Evolutionary conservation across 2,329 filamentous ascomycete genomes (phyloP), one percentile per base, ranked within the genome.

Genomic region (Colletotrichum higginsianum): DNA sequence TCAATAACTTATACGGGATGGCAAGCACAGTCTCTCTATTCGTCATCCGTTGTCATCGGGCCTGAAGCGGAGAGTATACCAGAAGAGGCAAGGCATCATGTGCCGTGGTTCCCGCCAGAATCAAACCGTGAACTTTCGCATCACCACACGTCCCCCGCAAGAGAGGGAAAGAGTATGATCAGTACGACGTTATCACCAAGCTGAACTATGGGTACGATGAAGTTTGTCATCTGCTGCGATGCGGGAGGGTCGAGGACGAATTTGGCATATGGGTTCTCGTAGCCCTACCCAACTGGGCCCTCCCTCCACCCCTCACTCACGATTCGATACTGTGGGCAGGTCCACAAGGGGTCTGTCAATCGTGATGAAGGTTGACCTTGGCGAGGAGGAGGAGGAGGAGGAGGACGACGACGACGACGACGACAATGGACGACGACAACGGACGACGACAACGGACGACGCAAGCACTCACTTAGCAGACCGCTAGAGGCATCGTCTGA

Each of bases 401-500:
- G 4, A 30, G 30, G 30, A 8, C 5, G 30, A 8, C 26, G 26
- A 26, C 40, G 38, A 60, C 30, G 11, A 60, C 30, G 11, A 60
- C 30, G 11, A n/a, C n/a, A n/a, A n/a, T n/a, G 30, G 30, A 8
- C 5, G 30, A 8, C 26, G 26, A 26, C 40, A 26, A 60, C 30
- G 11, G 26, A 26, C 40, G 38, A 60, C 30, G 11, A 60, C 30
- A 7, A 60, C 30, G 38, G 26, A 26, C 40, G 38, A 60, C 30
- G 11, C 12, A 9, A 23, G 47, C 35, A 11, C 21, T 35, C 18
- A 47, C 42, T 12, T 26, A 49, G 61, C 53, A 70, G 56, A 61
- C 56, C 56, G 62, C 67, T 38, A 61, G 62, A 70, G 18, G 8
- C 40, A 30, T 56, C 56, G 23, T 57, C 62, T 57, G 35, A 38